These are phyloP conservation scores for Bryopsis sp. DNA, from an alignment of 139 green algal genomes.

Conservation along the genomic window DNA sequence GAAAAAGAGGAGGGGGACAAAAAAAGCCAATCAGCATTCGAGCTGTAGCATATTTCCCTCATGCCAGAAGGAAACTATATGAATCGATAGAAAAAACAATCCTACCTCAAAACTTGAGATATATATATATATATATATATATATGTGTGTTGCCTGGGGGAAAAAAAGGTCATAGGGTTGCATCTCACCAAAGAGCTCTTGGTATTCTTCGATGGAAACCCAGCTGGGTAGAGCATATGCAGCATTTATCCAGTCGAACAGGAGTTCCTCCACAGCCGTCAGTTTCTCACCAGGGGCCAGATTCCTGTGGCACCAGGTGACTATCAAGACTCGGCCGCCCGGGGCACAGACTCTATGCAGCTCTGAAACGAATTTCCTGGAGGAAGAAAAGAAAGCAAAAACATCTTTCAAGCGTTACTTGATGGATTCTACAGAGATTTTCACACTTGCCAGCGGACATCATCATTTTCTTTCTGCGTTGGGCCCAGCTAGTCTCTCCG, in stretches of 20 bases:
- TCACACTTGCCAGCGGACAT: neutral
- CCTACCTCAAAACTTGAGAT: neutral
- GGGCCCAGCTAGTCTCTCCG: neutral
- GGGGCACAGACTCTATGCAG: constrained; percentile 78
- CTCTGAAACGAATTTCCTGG: constrained; percentile 83
- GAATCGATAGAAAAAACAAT: neutral
- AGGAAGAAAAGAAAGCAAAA: neutral
- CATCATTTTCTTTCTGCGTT: neutral
- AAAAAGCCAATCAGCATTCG: neutral
- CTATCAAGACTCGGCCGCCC: constrained; percentile 70
- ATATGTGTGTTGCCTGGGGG: neutral
- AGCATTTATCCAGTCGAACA: constrained; percentile 88
- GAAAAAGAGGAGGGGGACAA: neutral
- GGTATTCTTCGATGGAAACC: constrained; percentile 88
- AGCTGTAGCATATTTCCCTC: neutral
- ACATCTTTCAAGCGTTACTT: neutral
- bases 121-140: neutral
- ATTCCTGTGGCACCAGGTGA: constrained; percentile 83
- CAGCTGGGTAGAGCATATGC: constrained; percentile 96
- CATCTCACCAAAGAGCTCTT: constrained; percentile 49
- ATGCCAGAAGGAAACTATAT: neutral
- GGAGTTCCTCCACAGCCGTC: constrained; percentile 39
- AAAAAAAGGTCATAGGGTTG: neutral
- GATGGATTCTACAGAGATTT: neutral
- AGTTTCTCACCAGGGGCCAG: constrained; percentile 26